Evolutionary conservation across 768 basidiomycete species (phyloP), one percentile per base, ranked within the genome.

Genomic region (Hirschioporus abietinus): DNA sequence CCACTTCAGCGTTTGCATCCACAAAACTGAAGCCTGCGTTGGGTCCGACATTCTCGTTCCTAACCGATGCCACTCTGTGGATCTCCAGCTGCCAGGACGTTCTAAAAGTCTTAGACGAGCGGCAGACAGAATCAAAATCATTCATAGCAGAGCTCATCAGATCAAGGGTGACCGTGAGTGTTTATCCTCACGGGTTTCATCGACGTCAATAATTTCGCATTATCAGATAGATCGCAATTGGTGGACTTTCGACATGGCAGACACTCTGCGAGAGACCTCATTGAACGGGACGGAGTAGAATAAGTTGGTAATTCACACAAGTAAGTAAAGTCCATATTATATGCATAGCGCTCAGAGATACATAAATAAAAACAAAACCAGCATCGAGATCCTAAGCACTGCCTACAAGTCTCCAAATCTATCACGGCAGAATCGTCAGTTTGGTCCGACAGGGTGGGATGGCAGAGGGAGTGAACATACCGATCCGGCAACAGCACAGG

Each of bases 401-500:
- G 3, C 30, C 23, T 61, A 61, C 60, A 61, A 34, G 30, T 61
- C 60, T 25, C 60, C 60, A 34, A 61, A 61, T 12, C 60, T 61
- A 52, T 52, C 42, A 52, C 12, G 60, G 5, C 58, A 34, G 23
- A 61, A 17, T 1, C 15, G 60, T 61, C 30, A 61, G 60, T 24
- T 25, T 24, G 23, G 60, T 1, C 23, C 60, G 60, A 61, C 3
- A 23, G 4, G 25, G 20, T 9, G 9, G n/a, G 12, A 61, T 61
- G 17, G 9, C 60, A 61, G 60, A 63, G 34, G 24, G 25, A 24
- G 10, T n/a, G 58, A 20, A 75, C 89, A 76, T 76, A 94, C 88
- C 95, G 82, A 71, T 96, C 96, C 20, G 96, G 95, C 83, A 96
- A 79, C n/a, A 96, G 63, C 57, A 93, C 89, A 0, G 96, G 96